phyloP scores from a whole-genome alignment of 2,329 filamentous ascomycete species.

The Calonectria honghensis region DNA sequence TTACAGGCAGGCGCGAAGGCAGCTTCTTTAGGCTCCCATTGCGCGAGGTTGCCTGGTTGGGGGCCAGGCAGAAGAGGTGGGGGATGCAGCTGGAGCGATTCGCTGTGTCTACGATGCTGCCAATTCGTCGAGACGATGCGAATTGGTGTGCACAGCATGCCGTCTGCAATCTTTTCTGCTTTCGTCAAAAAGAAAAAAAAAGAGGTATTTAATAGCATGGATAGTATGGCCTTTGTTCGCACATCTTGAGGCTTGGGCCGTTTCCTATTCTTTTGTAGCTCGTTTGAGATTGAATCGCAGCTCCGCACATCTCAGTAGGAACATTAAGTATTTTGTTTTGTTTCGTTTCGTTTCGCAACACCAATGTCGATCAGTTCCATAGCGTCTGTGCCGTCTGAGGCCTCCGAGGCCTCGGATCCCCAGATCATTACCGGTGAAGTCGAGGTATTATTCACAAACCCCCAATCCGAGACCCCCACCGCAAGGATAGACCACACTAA shows the following conservation, averaged over 20 bases:
- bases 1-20: background rate
- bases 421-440: background rate
- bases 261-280: background rate
- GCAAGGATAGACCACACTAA: background rate
- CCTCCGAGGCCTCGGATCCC: background rate
- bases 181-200: background rate
- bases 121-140: background rate
- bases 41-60: constrained; percentile 17
- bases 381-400: background rate
- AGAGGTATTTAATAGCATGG: constrained; percentile 17
- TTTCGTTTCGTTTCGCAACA: constrained; percentile 9
- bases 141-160: constrained; percentile 22
- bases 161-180: background rate
- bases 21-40: constrained; percentile 6
- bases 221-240: background rate
- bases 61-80: background rate
- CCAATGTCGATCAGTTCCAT: background rate
- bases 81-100: constrained; percentile 5
- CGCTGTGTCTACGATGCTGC: background rate
- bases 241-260: background rate
- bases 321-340: background rate
- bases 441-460: background rate
- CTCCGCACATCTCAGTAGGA: background rate
- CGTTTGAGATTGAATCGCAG: constrained; percentile 7
- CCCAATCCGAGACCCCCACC: background rate